Percentiles rank a stretch among this genome's conserved stretches.
phyloP scores from a whole-genome alignment of 2,329 filamentous ascomycete species.

The Albophoma yamanashiensis region DNA sequence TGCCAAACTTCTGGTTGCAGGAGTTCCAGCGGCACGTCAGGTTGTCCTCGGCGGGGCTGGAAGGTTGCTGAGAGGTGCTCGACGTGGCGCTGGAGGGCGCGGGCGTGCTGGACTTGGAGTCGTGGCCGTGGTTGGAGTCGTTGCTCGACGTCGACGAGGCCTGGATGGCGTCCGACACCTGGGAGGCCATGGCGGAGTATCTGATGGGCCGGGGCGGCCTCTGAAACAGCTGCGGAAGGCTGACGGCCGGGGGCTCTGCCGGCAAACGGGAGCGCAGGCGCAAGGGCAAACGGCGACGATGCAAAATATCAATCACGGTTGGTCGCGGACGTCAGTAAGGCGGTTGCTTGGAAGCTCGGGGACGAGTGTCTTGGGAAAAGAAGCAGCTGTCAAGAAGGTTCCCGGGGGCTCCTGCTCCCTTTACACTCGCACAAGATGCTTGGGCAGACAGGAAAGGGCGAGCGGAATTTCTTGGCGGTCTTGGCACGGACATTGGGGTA shows the following conservation, averaged over 20 bases:
- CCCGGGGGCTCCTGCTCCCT: slow-evolving; percentile 22
- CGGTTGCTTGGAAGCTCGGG: background rate
- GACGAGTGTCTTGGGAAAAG: background rate
- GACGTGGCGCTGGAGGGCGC: slow-evolving; percentile 38
- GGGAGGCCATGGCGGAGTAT: slow-evolving; percentile 20
- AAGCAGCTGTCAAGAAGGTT: background rate
- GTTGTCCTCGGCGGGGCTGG: slow-evolving; percentile 34
- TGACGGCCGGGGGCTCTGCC: background rate
- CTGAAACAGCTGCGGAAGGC: background rate
- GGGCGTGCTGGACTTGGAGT: slow-evolving; percentile 43
- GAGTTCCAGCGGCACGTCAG: slow-evolving; percentile 50
- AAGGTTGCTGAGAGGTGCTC: slow-evolving; percentile 30
- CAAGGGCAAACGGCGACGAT: background rate
- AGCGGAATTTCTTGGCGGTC: slow-evolving; percentile 26
- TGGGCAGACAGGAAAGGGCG: slow-evolving; percentile 23
- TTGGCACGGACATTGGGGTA: slow-evolving; percentile 16
- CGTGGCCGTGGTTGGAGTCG: slow-evolving; percentile 25
- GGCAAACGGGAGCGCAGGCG: background rate
- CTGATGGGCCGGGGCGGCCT: slow-evolving; percentile 7
- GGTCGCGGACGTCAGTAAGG: background rate
- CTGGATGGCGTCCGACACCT: slow-evolving; percentile 13
- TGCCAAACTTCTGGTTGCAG: slow-evolving; percentile 48
- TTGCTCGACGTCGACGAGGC: slow-evolving; percentile 10
- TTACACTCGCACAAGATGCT: slow-evolving; percentile 23
- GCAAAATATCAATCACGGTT: background rate